A percentile compares a stretch with the other conserved stretches of the same genome.
Evolutionary conservation across 75 land plant species (phyloP).

Genomic region (Selaginella tamariscina): DNA sequence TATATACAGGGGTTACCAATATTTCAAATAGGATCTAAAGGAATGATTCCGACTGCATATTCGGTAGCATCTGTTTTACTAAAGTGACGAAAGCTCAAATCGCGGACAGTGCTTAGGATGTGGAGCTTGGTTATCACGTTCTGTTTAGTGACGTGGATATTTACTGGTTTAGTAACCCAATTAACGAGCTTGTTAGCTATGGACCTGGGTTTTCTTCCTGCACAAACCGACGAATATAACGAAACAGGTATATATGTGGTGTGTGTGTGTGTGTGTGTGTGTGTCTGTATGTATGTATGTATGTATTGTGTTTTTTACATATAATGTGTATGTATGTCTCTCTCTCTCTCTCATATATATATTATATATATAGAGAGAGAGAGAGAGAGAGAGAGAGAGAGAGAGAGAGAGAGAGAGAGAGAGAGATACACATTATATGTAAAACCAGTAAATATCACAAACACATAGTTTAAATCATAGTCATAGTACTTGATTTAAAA

Average conservation of each 20-base stretch:
- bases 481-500: no score
- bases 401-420: no score
- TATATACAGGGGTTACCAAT: constrained; percentile 71
- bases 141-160: constrained; percentile 92
- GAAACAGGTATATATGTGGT: constrained; percentile 42
- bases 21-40: constrained; percentile 35
- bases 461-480: no score
- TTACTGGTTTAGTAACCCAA: constrained; percentile 85
- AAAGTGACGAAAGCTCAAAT: constrained; percentile 83
- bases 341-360: no score
- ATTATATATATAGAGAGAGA: no score
- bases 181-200: constrained; percentile 44
- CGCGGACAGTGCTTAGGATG: constrained; percentile 69
- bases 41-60: constrained; percentile 69
- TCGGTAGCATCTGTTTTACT: constrained; percentile 83
- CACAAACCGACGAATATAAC: constrained; percentile 79
- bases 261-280: no score
- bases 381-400: no score
- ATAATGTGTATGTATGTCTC: no score
- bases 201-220: constrained; percentile 57
- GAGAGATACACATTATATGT: no score
- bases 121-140: constrained; percentile 72
- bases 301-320: no score
- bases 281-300: no score
- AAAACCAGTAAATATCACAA: no score